A percentile compares a stretch with the other conserved stretches of the same genome.
Conservation (phyloP, 352 stramenopile species). For the Pythium biforme region DNA sequence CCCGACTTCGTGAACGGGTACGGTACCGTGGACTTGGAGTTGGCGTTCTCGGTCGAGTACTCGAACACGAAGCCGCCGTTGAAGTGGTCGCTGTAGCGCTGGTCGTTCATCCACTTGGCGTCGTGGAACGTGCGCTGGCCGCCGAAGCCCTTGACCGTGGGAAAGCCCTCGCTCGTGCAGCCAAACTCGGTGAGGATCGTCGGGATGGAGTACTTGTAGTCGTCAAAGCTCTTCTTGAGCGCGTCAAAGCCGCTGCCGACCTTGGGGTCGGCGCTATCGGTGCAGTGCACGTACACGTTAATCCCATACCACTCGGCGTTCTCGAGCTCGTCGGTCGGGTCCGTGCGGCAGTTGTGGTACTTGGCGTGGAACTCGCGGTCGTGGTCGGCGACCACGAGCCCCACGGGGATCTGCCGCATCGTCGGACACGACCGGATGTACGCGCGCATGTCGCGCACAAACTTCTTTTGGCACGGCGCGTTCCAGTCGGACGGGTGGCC, state of each 20-base stretch:
- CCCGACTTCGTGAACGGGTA: slow-evolving; percentile 72
- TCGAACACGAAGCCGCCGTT: slow-evolving; percentile 72
- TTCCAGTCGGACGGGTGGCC: slow-evolving; percentile 51
- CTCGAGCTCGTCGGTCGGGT: slow-evolving; percentile 58
- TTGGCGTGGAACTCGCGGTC: slow-evolving; percentile 56
- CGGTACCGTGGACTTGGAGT: slow-evolving; percentile 47
- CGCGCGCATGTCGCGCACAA: slow-evolving; percentile 82
- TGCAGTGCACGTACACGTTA: slow-evolving; percentile 82
- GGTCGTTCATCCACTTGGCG: slow-evolving; percentile 53
- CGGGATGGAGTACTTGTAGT: slow-evolving; percentile 59
- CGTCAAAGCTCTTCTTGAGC: slow-evolving; percentile 55
- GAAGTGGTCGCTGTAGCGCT: slow-evolving; percentile 54
- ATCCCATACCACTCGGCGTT: slow-evolving; percentile 84
- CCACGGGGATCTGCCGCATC: slow-evolving; percentile 71
- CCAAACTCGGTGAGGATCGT: slow-evolving; percentile 65
- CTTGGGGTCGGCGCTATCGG: slow-evolving; percentile 40
- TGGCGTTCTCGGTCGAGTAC: slow-evolving; percentile 79
- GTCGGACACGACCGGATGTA: slow-evolving; percentile 59
- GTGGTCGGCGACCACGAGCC: slow-evolving; percentile 66
- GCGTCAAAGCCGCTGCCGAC: slow-evolving; percentile 58
- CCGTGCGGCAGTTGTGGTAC: slow-evolving; percentile 85
- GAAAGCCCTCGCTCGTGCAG: slow-evolving; percentile 42
- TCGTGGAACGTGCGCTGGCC: slow-evolving; percentile 79
- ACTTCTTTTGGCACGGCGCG: slow-evolving; percentile 88
- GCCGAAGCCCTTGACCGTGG: slow-evolving; percentile 58